Evolutionary conservation across 2,329 filamentous ascomycete species (phyloP).

Genomic region (Penicillium frequentans): DNA sequence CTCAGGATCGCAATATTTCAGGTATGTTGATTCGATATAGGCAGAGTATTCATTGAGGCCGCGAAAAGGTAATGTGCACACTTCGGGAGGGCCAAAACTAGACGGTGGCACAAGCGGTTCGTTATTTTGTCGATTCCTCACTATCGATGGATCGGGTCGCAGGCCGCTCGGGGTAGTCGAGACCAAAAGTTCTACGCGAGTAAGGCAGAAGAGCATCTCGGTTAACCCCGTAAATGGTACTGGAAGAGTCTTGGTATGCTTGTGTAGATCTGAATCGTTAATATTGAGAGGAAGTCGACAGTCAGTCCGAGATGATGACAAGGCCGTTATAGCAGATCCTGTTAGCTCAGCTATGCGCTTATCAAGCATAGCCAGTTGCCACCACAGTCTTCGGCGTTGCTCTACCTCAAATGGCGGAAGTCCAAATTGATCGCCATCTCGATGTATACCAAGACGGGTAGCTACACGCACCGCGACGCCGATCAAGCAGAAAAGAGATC

Average conservation of each 20-base stretch:
- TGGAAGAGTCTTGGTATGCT: conserved; percentile 34
- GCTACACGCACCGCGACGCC: conserved; percentile 56
- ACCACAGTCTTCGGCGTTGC: conserved; percentile 68
- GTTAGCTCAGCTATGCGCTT: conserved; percentile 66
- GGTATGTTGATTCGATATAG: conserved; percentile 58
- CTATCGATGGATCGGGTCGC: conserved; percentile 21
- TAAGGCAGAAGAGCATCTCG: conserved; percentile 44
- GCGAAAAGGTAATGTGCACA: not conserved
- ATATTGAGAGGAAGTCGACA: conserved; percentile 19
- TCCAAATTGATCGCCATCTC: conserved; percentile 54
- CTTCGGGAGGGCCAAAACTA: not conserved
- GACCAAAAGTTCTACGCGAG: conserved; percentile 13
- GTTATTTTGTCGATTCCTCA: not conserved
- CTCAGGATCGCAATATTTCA: conserved; percentile 58
- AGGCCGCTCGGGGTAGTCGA: conserved; percentile 5
- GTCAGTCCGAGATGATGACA: conserved; percentile 15
- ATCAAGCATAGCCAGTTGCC: conserved; percentile 68
- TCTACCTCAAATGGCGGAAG: conserved; percentile 60
- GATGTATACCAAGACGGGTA: conserved; percentile 65
- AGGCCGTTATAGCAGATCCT: conserved; percentile 42
- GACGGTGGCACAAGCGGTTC: not conserved
- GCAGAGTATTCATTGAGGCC: conserved; percentile 55
- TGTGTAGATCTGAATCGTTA: conserved; percentile 27
- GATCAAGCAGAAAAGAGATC: conserved; percentile 49
- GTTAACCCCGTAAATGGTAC: conserved; percentile 31